Base-by-base conservation (phyloP, 2,329 filamentous ascomycete species). In the Fusarium illudens region DNA sequence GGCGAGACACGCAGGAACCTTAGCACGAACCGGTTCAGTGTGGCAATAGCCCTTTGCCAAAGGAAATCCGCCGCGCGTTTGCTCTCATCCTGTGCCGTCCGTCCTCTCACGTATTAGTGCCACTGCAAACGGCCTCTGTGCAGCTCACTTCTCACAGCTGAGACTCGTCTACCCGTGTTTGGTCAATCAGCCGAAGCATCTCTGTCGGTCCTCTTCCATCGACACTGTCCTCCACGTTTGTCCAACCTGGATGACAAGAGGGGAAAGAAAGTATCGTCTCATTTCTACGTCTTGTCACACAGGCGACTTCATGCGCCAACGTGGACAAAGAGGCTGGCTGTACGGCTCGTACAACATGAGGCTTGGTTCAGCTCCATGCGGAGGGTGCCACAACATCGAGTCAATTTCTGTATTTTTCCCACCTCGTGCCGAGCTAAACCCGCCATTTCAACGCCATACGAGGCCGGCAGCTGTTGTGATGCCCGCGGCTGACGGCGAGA, bases 111-210 rank as follows among this genome's bases (percentile, higher is more conserved):
- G 39, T 58, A 27, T 51, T 50, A 22, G 64, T 68, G 36, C 29
- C 32, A 65, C 51, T 42, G 15, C 49, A 58, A 49, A 64, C 54
- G 46, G 56, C 46, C 29, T 59, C 48, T 64, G 49, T 57, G 39
- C 50, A 25, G 49, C 44, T 44, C 25, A 68, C 44, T 50, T 53
- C 49, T 55, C 50, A 30, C 37, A 50, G 29, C 56, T 68, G 53
- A 65, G 59, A 58, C 53, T 56, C 36, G 27, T 61, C 59, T 64
- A 46, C 46, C 69, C 69, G 50, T 57, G 65, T 68, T 55, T 50
- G 66, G 71, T 42, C 62, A 68, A 67, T 67, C 58, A 63, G 64
- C 71, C 71, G 71, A 73, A 59, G 60, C 60, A 62, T 70, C 49
- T 52, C 66, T 54, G 44, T 64, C 48, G 65, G 62, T 36, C 32